Evolutionary conservation across 2,329 filamentous ascomycete species (phyloP).

Genomic region (Neodidymelliopsis sp.): DNA sequence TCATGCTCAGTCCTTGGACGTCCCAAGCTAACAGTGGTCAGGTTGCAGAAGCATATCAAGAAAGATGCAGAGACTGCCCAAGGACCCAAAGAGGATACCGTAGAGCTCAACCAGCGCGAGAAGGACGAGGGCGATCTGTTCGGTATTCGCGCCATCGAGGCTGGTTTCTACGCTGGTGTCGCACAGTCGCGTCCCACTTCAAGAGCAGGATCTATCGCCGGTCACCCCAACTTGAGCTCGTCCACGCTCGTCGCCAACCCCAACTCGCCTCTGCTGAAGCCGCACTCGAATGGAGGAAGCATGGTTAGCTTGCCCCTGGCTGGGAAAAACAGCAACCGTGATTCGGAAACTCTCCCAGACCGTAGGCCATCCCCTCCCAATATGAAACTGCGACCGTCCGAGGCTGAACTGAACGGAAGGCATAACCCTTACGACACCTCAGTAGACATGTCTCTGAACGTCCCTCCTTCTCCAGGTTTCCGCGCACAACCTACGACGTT

Average conservation of each 20-base stretch:
- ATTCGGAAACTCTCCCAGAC: slow-evolving; percentile 27
- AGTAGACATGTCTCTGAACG: slow-evolving; percentile 46
- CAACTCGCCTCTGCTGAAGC: slow-evolving; percentile 42
- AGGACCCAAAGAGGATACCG: slow-evolving; percentile 41
- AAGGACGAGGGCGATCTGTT: slow-evolving; percentile 52
- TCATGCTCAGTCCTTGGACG: neutral
- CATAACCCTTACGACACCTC: slow-evolving; percentile 41
- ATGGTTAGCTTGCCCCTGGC: slow-evolving; percentile 42
- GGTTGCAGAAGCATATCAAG: slow-evolving; percentile 41
- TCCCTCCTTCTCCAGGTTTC: slow-evolving; percentile 43
- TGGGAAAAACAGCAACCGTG: slow-evolving; percentile 26
- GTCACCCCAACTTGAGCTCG: slow-evolving; percentile 41
- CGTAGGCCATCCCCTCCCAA: slow-evolving; percentile 33
- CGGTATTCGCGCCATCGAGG: slow-evolving; percentile 51
- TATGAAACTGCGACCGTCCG: slow-evolving; percentile 44
- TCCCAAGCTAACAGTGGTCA: slow-evolving; percentile 25
- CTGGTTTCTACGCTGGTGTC: slow-evolving; percentile 52
- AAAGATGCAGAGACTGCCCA: slow-evolving; percentile 34
- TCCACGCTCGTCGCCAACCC: slow-evolving; percentile 45
- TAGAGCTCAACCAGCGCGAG: slow-evolving; percentile 45
- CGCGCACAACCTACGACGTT: slow-evolving; percentile 33
- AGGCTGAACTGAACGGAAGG: slow-evolving; percentile 48
- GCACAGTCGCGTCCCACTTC: slow-evolving; percentile 50
- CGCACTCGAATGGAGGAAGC: slow-evolving; percentile 43
- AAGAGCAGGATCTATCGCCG: slow-evolving; percentile 41